Evolutionary conservation across 1,284 basidiomycete genomes (phyloP).

Genomic region (Phylloporus sp.): DNA sequence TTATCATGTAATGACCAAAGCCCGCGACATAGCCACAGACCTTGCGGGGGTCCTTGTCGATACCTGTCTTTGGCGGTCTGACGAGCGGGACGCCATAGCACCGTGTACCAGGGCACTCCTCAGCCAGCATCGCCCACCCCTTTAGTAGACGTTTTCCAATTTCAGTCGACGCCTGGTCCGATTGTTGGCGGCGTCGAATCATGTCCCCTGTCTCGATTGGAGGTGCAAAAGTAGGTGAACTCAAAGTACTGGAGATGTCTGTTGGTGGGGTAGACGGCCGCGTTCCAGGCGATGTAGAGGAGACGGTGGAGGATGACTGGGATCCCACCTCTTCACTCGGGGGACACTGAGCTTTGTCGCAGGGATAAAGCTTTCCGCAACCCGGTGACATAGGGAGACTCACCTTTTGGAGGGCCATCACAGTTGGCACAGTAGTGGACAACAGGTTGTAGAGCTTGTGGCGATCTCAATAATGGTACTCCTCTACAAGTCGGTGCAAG

Average conservation of each 20-base stretch:
- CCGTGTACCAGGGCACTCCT: constrained; percentile 69
- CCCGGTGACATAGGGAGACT: constrained; percentile 15
- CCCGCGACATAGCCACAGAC: constrained; percentile 39
- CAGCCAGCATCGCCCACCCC: constrained; percentile 85
- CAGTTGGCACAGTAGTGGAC: constrained; percentile 67
- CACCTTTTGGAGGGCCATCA: constrained; percentile 44
- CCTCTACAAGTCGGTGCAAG: constrained; percentile 53
- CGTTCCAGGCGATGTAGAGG: constrained; percentile 55
- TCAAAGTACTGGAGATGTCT: constrained; percentile 62
- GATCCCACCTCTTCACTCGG: constrained; percentile 29
- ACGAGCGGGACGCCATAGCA: constrained; percentile 79
- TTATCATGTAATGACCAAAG: constrained; percentile 13
- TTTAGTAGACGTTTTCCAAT: constrained; percentile 76
- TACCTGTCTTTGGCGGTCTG: constrained; percentile 66
- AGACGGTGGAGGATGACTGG: constrained; percentile 48
- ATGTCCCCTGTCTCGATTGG: constrained; percentile 66
- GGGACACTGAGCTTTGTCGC: constrained; percentile 26
- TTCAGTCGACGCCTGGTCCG: constrained; percentile 75
- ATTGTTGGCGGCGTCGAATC: constrained; percentile 72
- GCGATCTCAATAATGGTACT: constrained; percentile 72
- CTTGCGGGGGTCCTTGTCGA: constrained; percentile 65
- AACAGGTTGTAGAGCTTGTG: constrained; percentile 50
- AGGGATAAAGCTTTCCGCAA: constrained; percentile 9
- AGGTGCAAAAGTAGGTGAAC: constrained; percentile 63
- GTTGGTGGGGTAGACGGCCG: constrained; percentile 75